Evolutionary conservation across 371 early-diverging fungal genomes (phyloP).

Genomic region (Dinochytrium kinnereticum): DNA sequence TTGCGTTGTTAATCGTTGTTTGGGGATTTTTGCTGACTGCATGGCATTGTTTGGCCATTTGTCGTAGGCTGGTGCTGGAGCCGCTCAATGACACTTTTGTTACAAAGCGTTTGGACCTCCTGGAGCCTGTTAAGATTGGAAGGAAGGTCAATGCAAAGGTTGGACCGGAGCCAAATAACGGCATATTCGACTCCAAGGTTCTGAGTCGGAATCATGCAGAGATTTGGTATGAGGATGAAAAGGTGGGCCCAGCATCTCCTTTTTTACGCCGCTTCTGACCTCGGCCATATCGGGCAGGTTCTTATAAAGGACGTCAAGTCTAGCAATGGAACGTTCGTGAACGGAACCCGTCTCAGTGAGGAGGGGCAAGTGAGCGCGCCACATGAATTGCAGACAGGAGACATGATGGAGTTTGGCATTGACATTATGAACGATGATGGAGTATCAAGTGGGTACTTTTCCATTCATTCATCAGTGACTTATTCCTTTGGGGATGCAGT

Average conservation of each 20-base stretch:
- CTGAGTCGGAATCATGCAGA: constrained; percentile 84
- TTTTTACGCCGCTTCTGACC: not conserved
- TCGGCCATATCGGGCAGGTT: constrained; percentile 48
- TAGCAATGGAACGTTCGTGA: constrained; percentile 86
- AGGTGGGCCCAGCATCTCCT: constrained; percentile 53
- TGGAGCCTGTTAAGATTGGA: constrained; percentile 69
- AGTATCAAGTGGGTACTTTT: constrained; percentile 28
- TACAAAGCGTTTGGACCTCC: constrained; percentile 67
- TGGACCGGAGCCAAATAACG: constrained; percentile 70
- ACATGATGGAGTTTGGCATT: constrained; percentile 84
- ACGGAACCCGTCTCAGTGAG: constrained; percentile 72
- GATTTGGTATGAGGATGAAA: constrained; percentile 72
- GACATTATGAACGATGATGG: constrained; percentile 75
- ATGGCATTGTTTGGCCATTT: no score
- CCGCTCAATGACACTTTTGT: constrained; percentile 66
- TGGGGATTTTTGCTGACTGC: not conserved
- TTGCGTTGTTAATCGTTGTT: not conserved
- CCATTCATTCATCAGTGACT: not conserved
- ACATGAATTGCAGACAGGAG: constrained; percentile 65
- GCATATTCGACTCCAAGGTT: constrained; percentile 88
- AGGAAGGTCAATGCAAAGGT: constrained; percentile 73
- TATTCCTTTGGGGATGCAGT: constrained; percentile 45
- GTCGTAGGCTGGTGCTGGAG: constrained; percentile 58
- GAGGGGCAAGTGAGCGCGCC: constrained; percentile 73
- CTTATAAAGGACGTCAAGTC: constrained; percentile 80